Evolutionary conservation across 1,284 basidiomycete species (phyloP).

Genomic region (Gomphus bonarii): DNA sequence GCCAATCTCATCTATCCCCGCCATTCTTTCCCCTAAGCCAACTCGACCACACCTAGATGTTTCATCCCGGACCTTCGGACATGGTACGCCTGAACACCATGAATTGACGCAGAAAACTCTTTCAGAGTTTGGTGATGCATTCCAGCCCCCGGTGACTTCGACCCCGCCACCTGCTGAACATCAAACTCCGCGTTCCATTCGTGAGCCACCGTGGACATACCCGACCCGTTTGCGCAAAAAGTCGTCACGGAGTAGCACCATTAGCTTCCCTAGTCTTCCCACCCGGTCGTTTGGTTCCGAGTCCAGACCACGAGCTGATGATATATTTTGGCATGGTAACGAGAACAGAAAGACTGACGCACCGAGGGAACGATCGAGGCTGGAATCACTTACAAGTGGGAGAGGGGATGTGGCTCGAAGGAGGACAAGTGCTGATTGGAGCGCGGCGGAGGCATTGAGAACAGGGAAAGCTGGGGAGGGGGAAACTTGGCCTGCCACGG

Average conservation of each 20-base stretch:
- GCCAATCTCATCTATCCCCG: neutral
- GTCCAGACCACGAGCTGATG: neutral
- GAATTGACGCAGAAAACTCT: neutral
- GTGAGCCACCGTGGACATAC: slow-evolving; percentile 3
- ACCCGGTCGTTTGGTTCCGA: neutral
- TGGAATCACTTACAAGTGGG: neutral
- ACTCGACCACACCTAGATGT: neutral
- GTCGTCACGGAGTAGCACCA: neutral
- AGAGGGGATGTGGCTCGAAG: neutral
- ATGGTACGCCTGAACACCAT: neutral
- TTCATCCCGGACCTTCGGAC: neutral
- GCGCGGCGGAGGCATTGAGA: slow-evolving; percentile 27
- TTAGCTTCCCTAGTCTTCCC: slow-evolving; percentile 4
- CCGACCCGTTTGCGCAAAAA: slow-evolving; percentile 2
- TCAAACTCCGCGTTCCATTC: neutral
- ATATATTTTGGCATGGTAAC: neutral
- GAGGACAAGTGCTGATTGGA: slow-evolving; percentile 34
- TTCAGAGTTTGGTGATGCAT: neutral
- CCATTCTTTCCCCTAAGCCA: neutral
- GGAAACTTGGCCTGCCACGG: slow-evolving; percentile 32
- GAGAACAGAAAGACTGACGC: neutral
- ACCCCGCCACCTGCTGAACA: slow-evolving; percentile 3
- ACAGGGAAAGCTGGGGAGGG: slow-evolving; percentile 12
- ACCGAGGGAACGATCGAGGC: neutral
- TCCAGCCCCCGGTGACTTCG: slow-evolving; percentile 5